Base-by-base conservation (phyloP, 768 basidiomycete species). In the Xerocomellus intermedius region DNA sequence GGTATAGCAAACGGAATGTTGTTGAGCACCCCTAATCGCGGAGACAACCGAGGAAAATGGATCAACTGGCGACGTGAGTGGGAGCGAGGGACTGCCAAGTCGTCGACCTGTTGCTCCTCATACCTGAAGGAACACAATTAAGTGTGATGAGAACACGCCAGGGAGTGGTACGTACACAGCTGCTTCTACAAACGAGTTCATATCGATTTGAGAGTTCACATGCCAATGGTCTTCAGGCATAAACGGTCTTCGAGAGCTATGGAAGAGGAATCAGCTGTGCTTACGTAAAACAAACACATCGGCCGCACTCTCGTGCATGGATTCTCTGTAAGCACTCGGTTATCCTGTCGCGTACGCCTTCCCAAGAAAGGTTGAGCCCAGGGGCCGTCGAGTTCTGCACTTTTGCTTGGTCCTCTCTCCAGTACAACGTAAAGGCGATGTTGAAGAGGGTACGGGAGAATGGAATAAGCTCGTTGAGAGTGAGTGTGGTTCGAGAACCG, bases 1-100 rank as follows among this genome's bases (percentile, higher is more conserved):
- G 96, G 95, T 52, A 98, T 89, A 6, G 93, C 85, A 73, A 97
- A 97, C 0, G 95, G 96, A 53, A 98, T 90, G 71, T 98, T 95
- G 75, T 98, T 91, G 50, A 98, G 82, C 26, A 98, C 80, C 3
- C 91, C 92, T 3, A 98, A 79, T 8, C 94, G 84, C 0, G 95
- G 96, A 30, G 71, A 69, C 13, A 69, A 33, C 6, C 60, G 94
- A 35, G 70, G 42, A 48, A 98, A 74, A 54, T 83, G 78, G 0
- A 88, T 83, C 41, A 89, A 71, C 59, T 90, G 86, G 6, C 91
- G 86, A 62, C 87, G 88, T 14, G 83, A 79, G 46, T 82, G 73
- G 35, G 63, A 56, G 42, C 73, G 73, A 26, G 57, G 62, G 13
- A 49, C 52, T 5, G 35, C 63, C 42, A 33, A 56, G 24, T 61